Evolutionary conservation across 2,329 filamentous ascomycete genomes (phyloP).

Genomic region (Fusarium anguioides): DNA sequence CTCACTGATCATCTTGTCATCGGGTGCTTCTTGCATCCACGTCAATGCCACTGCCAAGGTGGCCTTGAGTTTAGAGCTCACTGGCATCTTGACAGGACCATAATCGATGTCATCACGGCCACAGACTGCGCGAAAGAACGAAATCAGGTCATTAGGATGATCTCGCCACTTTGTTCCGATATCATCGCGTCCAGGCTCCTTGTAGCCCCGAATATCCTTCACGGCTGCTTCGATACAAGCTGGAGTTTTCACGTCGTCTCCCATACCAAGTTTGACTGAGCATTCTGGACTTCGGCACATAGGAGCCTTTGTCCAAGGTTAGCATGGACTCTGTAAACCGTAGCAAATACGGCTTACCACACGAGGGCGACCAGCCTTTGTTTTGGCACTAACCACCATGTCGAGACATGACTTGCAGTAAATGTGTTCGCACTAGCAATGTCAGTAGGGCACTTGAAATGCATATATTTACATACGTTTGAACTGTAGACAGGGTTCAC

Average conservation of each 20-base stretch:
- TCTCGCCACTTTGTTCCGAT: not conserved
- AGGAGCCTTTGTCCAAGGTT: not conserved
- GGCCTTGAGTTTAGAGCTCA: slow-evolving; percentile 49
- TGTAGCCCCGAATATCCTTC: fast-evolving
- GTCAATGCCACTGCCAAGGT: slow-evolving; percentile 48
- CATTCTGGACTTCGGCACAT: not conserved
- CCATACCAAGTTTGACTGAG: not conserved
- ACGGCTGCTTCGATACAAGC: not conserved
- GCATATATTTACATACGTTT: slow-evolving; percentile 8
- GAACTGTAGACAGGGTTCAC: not conserved
- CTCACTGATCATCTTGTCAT: slow-evolving; percentile 56
- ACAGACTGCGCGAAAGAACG: slow-evolving; percentile 42
- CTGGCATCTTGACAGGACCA: slow-evolving; percentile 5
- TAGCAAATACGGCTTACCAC: not conserved
- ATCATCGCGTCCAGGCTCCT: slow-evolving; percentile 43
- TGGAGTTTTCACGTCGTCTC: not conserved
- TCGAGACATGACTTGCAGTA: slow-evolving; percentile 46
- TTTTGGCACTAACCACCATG: not conserved
- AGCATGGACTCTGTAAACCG: not conserved
- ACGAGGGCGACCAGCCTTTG: not conserved
- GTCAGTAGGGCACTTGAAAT: slow-evolving; percentile 2
- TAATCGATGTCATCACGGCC: not conserved
- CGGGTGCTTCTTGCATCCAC: slow-evolving; percentile 47
- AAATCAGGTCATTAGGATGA: fast-evolving
- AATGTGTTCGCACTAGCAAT: slow-evolving; percentile 48